These are phyloP conservation scores for Paradendryphiella salina DNA, from an alignment of 2,329 filamentous ascomycete genomes.

Conservation along the genomic window DNA sequence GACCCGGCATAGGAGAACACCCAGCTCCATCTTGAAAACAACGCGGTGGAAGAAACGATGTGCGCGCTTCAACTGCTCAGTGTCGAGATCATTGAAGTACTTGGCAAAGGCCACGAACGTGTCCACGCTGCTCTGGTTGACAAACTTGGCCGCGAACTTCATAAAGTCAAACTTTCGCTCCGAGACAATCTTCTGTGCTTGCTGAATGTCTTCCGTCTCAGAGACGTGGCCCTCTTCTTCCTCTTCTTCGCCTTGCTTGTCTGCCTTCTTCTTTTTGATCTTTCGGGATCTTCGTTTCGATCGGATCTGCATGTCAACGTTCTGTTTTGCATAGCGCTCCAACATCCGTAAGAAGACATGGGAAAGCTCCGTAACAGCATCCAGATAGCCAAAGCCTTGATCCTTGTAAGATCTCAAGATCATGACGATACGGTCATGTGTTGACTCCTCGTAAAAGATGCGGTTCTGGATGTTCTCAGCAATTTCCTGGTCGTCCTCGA, in stretches of 20 bases:
- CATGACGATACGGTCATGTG: conserved; percentile 81
- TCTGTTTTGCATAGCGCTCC: conserved; percentile 92
- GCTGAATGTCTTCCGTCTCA: conserved; percentile 67
- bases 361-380: conserved; percentile 85
- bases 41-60: conserved; percentile 94
- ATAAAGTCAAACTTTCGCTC: conserved; percentile 95
- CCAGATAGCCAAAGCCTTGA: conserved; percentile 90
- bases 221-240: conserved; percentile 61
- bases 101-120: conserved; percentile 81
- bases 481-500: conserved; percentile 96
- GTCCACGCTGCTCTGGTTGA: conserved; percentile 81
- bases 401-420: conserved; percentile 87
- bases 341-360: conserved; percentile 92
- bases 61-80: conserved; percentile 81
- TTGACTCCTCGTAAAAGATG: conserved; percentile 97
- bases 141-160: conserved; percentile 78
- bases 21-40: conserved; percentile 92
- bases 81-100: conserved; percentile 78
- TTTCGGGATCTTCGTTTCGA: conserved; percentile 73
- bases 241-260: conserved; percentile 55
- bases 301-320: conserved; percentile 88
- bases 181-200: conserved; percentile 69
- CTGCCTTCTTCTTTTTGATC: conserved; percentile 66
- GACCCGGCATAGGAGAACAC: conserved; percentile 83
- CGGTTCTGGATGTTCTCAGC: conserved; percentile 95